Evolutionary conservation across 2,329 filamentous ascomycete genomes (phyloP).

Genomic region (Cordyceps cicadae): DNA sequence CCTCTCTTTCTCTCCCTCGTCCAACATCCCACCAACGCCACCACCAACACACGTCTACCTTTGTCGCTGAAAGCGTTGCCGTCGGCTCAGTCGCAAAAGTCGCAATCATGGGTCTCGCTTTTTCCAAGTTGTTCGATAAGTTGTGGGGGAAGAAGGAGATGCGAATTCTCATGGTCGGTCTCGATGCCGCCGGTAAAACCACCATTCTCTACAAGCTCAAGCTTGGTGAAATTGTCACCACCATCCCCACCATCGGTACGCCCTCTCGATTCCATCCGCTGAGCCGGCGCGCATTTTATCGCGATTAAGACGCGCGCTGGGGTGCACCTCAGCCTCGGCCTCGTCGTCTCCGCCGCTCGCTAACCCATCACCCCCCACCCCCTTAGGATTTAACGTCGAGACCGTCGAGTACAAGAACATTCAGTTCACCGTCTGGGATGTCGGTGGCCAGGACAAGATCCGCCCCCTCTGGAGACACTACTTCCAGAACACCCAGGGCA

Average conservation of each 20-base stretch:
- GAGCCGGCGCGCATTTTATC: not conserved
- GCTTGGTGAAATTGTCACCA: slow-evolving; percentile 98
- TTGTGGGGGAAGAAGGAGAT: slow-evolving; percentile 99
- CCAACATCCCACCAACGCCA: slow-evolving; percentile 19
- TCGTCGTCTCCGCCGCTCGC: not conserved
- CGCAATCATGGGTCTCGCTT: slow-evolving; percentile 92
- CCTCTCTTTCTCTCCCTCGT: slow-evolving; percentile 17
- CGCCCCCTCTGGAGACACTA: slow-evolving; percentile 99
- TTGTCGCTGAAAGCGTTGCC: slow-evolving; percentile 9
- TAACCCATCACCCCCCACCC: not conserved
- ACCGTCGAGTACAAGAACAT: slow-evolving; percentile 99
- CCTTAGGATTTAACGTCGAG: slow-evolving; percentile 94
- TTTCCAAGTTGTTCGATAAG: slow-evolving; percentile 93
- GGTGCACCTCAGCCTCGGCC: not conserved
- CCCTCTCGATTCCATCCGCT: slow-evolving; percentile 1
- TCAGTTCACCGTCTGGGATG: slow-evolving; percentile 99
- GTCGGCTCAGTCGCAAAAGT: slow-evolving; percentile 29
- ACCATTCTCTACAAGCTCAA: slow-evolving; percentile 99
- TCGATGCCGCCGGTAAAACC: slow-evolving; percentile 99
- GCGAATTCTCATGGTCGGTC: slow-evolving; percentile 99
- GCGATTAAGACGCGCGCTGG: slow-evolving; percentile 1
- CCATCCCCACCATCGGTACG: slow-evolving; percentile 95
- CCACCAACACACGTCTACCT: slow-evolving; percentile 18
- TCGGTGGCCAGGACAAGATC: slow-evolving; percentile 99
- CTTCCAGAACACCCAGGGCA: slow-evolving; percentile 99